Evolutionary conservation across 1,284 basidiomycete species (phyloP).

Genomic region (Tilletia setariae): DNA sequence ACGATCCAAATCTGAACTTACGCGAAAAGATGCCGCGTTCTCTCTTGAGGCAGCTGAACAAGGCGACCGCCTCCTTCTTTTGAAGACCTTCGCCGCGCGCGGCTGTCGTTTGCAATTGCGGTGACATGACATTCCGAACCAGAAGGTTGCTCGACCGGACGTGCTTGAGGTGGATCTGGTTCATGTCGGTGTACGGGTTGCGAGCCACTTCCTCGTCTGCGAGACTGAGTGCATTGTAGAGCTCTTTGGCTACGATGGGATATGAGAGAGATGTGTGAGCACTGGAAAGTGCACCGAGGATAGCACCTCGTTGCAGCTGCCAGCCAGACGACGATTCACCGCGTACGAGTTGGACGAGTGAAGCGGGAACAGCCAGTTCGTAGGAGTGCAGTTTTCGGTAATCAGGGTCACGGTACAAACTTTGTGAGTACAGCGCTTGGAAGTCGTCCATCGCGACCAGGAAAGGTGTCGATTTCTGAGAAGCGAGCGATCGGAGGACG

Average conservation of each 20-base stretch:
- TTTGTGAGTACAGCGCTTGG: slow-evolving; percentile 72
- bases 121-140: slow-evolving; percentile 9
- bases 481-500: slow-evolving; percentile 66
- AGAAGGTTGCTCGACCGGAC: not conserved
- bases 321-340: not conserved
- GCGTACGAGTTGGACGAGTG: slow-evolving; percentile 34
- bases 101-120: not conserved
- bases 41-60: slow-evolving; percentile 4
- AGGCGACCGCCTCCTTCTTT: not conserved
- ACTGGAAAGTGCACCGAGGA: slow-evolving; percentile 36
- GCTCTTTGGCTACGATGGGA: not conserved
- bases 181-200: not conserved
- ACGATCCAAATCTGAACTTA: not conserved
- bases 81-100: not conserved
- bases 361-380: slow-evolving; percentile 74
- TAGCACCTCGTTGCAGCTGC: slow-evolving; percentile 24
- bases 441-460: slow-evolving; percentile 82
- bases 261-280: slow-evolving; percentile 25
- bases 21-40: slow-evolving; percentile 14
- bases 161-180: not conserved
- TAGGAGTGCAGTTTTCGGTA: slow-evolving; percentile 71
- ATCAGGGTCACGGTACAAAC: slow-evolving; percentile 74
- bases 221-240: not conserved
- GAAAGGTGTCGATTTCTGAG: slow-evolving; percentile 69
- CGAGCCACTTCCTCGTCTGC: not conserved